phyloP scores from a whole-genome alignment of 2,329 filamentous ascomycete species.

The Torrubiella hemipterigena region DNA sequence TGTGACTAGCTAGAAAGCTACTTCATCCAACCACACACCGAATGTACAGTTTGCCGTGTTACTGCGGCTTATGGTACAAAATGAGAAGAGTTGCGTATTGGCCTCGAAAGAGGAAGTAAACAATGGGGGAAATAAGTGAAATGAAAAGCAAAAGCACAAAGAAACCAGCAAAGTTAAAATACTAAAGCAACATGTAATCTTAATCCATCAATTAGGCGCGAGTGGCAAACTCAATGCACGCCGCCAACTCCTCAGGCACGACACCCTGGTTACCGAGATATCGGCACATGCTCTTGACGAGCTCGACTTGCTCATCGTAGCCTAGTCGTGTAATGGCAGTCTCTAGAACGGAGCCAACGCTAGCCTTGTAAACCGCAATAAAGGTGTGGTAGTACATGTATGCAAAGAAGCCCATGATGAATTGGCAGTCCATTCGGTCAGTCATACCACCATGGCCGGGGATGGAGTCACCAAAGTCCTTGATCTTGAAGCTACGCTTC shows the following conservation, averaged over 20 bases:
- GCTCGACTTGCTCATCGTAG: conserved; percentile 78
- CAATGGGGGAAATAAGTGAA: neutral
- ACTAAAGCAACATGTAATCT: neutral
- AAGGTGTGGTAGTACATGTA: conserved; percentile 99
- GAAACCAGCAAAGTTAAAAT: conserved; percentile 1
- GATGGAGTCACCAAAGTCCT: conserved; percentile 98
- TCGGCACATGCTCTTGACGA: conserved; percentile 51
- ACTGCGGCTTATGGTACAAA: too few species aligned
- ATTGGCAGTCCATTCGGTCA: conserved; percentile 98
- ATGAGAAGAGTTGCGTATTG: too few species aligned
- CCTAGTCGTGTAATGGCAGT: conserved; percentile 81
- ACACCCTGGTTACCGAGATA: conserved; percentile 55
- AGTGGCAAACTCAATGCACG: conserved; percentile 6
- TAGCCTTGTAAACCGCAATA: conserved; percentile 78
- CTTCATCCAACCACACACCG: too few species aligned
- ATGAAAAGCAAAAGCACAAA: conserved; percentile 1
- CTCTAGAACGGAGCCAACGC: conserved; percentile 79
- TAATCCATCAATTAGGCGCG: conserved; percentile 1
- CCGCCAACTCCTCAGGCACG: conserved; percentile 14
- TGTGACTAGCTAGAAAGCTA: too few species aligned
- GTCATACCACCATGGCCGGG: conserved; percentile 97
- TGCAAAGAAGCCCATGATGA: conserved; percentile 98
- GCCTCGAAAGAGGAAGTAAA: too few species aligned
- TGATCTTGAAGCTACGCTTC: conserved; percentile 99
- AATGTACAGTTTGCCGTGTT: too few species aligned